Evolutionary conservation across 331 rosid genomes (phyloP).

Genomic region (Stylosanthes scabra): DNA sequence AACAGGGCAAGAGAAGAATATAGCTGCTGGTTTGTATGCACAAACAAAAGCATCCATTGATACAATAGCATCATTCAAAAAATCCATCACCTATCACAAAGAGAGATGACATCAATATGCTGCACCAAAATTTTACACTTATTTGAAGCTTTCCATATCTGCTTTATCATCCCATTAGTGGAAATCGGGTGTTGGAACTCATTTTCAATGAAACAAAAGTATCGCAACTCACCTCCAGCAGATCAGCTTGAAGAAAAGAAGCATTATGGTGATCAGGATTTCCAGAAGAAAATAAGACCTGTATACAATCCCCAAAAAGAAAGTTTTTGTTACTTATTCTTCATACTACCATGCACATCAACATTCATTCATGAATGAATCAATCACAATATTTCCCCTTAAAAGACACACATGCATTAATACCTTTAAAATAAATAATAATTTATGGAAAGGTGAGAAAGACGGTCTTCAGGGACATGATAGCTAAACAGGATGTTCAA

Average conservation of each 20-base stretch:
- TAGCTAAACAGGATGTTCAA: constrained; percentile 24
- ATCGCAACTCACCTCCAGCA: constrained; percentile 68
- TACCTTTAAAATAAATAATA: constrained; percentile 17
- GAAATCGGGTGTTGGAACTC: constrained; percentile 24
- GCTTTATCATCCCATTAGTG: constrained; percentile 11
- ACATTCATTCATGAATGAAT: constrained; percentile 20
- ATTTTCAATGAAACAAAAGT: not conserved
- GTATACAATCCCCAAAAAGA: constrained; percentile 36
- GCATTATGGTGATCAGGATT: constrained; percentile 57
- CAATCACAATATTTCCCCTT: constrained; percentile 24
- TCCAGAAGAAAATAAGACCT: constrained; percentile 82
- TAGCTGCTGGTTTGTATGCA: constrained; percentile 74
- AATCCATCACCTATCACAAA: constrained; percentile 85
- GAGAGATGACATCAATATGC: constrained; percentile 28
- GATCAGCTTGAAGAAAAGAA: constrained; percentile 66
- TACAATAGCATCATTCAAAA: constrained; percentile 85
- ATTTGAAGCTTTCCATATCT: constrained; percentile 19
- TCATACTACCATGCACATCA: not conserved
- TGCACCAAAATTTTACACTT: constrained; percentile 16
- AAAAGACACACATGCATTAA: constrained; percentile 15
- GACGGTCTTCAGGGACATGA: constrained; percentile 13
- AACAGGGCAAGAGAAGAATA: constrained; percentile 78
- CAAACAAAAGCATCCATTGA: constrained; percentile 77
- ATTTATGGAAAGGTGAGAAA: constrained; percentile 26
- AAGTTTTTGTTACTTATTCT: not conserved